Evolutionary conservation across 176 grass and related monocot genomes (phyloP).

Genomic region (Musa schizocarpa): DNA sequence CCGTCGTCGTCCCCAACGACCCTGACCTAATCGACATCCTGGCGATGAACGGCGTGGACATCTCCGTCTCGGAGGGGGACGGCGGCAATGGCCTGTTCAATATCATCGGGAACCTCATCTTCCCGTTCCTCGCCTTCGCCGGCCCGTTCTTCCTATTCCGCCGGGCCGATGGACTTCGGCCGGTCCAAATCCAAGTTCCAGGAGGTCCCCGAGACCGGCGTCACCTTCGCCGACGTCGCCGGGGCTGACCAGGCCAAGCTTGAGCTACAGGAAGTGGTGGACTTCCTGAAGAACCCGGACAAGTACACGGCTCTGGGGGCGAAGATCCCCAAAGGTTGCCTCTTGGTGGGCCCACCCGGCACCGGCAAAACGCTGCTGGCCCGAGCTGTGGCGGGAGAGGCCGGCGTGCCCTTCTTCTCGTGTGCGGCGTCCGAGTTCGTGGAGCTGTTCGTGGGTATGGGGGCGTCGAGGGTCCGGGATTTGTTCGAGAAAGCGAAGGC

Average conservation of each 20-base stretch:
- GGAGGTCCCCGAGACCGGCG: slow-evolving; percentile 83
- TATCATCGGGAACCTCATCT: slow-evolving; percentile 79
- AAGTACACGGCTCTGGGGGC: slow-evolving; percentile 91
- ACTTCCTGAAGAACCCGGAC: slow-evolving; percentile 93
- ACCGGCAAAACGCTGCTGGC: slow-evolving; percentile 83
- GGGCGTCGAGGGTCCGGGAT: slow-evolving; percentile 81
- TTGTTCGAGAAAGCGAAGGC: slow-evolving; percentile 98
- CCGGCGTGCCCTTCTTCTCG: slow-evolving; percentile 90
- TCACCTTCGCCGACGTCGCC: slow-evolving; percentile 69
- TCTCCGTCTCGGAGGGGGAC: slow-evolving; percentile 90
- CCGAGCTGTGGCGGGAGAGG: slow-evolving; percentile 78
- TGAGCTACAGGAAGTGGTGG: slow-evolving; percentile 89
- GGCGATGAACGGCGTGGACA: slow-evolving; percentile 92
- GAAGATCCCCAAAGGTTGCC: slow-evolving; percentile 90
- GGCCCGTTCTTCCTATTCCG: slow-evolving; percentile 95
- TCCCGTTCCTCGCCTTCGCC: slow-evolving; percentile 83
- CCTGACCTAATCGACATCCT: slow-evolving; percentile 91
- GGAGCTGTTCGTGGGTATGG: slow-evolving; percentile 79
- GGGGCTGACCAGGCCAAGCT: slow-evolving; percentile 97
- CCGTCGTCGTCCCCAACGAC: slow-evolving; percentile 74
- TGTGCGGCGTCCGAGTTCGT: slow-evolving; percentile 93
- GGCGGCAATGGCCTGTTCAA: slow-evolving; percentile 39
- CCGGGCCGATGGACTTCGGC: slow-evolving; percentile 90
- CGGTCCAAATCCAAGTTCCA: slow-evolving; percentile 97
- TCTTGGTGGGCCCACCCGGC: slow-evolving; percentile 74